These are phyloP conservation scores for Zasmidium cellare DNA, from an alignment of 2,329 filamentous ascomycete species.

Conservation along the genomic window DNA sequence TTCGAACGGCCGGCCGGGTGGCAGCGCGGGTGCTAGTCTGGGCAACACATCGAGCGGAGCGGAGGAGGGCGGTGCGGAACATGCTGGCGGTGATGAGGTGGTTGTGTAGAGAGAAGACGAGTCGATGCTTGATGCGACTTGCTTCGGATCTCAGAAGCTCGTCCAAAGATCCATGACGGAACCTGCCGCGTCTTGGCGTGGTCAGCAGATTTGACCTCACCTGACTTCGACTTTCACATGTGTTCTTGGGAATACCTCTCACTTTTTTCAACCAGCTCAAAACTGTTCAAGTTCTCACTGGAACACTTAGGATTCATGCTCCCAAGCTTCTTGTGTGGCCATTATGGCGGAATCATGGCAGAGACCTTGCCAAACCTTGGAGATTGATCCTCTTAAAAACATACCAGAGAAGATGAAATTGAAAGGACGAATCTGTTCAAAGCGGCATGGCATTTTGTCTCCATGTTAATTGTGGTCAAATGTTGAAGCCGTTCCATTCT, in stretches of 20 bases:
- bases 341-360: no score
- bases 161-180: neutral
- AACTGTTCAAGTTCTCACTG: no score
- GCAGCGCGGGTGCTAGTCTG: slow-evolving; percentile 49
- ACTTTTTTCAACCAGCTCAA: neutral
- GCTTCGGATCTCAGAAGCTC: neutral
- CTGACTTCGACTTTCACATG: neutral
- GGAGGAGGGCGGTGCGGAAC: slow-evolving; percentile 86
- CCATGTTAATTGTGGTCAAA: no score
- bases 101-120: neutral
- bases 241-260: neutral
- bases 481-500: no score
- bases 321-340: no score
- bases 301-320: no score
- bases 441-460: no score
- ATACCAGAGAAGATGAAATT: no score
- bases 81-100: slow-evolving; percentile 54
- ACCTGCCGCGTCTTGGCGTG: neutral
- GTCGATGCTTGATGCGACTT: slow-evolving; percentile 1
- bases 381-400: no score
- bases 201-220: neutral
- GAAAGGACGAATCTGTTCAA: no score
- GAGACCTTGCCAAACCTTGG: no score
- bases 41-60: slow-evolving; percentile 63
- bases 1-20: slow-evolving; percentile 57